phyloP scores from a whole-genome alignment of 2,329 filamentous ascomycete species.

The Neobulgaria alba region DNA sequence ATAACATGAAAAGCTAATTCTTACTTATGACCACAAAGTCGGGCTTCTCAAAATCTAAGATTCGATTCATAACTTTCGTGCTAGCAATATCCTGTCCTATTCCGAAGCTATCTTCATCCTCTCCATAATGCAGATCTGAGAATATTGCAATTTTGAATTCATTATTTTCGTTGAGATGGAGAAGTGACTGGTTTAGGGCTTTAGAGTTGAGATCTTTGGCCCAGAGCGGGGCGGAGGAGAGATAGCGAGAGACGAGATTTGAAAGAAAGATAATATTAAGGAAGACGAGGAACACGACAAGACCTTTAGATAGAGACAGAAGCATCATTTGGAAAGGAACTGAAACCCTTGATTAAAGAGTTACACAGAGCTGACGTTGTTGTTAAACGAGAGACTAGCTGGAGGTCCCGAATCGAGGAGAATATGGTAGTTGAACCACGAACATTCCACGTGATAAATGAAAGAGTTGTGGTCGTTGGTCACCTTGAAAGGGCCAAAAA shows the following conservation, averaged over 20 bases:
- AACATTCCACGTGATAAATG: too few relatives aligned
- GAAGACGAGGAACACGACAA: slow-evolving; percentile 1
- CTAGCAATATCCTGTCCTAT: slow-evolving; percentile 49
- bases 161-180: slow-evolving; percentile 10
- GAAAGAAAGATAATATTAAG: slow-evolving; percentile 8
- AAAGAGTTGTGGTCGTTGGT: too few relatives aligned
- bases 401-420: too few relatives aligned
- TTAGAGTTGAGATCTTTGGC: slow-evolving; percentile 1
- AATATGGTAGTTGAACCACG: too few relatives aligned
- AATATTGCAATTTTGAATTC: slow-evolving; percentile 43
- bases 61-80: slow-evolving; percentile 44
- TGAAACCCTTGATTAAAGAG: too few relatives aligned
- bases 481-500: too few relatives aligned
- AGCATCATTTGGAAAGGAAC: too few relatives aligned
- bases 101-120: slow-evolving; percentile 36
- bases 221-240: too few relatives aligned
- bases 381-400: too few relatives aligned
- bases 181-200: slow-evolving; percentile 4
- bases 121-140: slow-evolving; percentile 63
- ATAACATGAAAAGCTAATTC: not conserved
- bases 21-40: slow-evolving; percentile 53
- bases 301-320: too few relatives aligned
- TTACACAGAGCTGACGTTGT: too few relatives aligned
- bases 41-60: slow-evolving; percentile 48
- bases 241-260: slow-evolving; percentile 4